phyloP scores from a whole-genome alignment of 2,329 filamentous ascomycete species.

The Calonectria hongkongensis region DNA sequence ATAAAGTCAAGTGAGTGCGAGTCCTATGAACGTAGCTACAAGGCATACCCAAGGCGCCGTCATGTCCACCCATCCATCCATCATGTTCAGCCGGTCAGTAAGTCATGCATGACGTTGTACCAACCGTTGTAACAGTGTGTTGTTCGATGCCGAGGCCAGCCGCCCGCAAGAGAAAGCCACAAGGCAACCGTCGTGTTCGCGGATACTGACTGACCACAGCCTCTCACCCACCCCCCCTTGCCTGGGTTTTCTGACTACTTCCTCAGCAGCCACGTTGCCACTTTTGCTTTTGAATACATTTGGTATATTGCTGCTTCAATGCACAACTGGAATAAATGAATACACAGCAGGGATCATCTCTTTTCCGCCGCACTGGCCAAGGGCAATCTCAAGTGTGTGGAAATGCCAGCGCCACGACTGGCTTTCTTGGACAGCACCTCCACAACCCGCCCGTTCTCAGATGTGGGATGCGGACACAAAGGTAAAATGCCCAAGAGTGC shows the following conservation, averaged over 20 bases:
- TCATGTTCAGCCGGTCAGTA: constrained; percentile 17
- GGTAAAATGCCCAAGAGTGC: neutral
- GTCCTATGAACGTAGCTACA: constrained; percentile 4
- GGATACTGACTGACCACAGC: neutral
- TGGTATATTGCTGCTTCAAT: neutral
- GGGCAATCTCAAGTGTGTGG: constrained; percentile 19
- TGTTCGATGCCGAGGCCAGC: constrained; percentile 31
- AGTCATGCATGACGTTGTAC: constrained; percentile 31
- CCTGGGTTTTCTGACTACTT: neutral
- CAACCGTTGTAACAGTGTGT: constrained; percentile 23
- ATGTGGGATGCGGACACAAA: constrained; percentile 7
- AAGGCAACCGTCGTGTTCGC: constrained; percentile 20
- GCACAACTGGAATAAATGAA: neutral
- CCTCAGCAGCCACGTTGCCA: neutral
- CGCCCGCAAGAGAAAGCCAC: constrained; percentile 19
- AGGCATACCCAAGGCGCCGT: constrained; percentile 9
- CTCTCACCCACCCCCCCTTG: neutral
- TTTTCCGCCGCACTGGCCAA: constrained; percentile 23
- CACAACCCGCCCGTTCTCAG: constrained; percentile 20
- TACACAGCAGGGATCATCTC: constrained; percentile 2
- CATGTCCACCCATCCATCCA: constrained; percentile 20
- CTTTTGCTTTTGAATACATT: neutral
- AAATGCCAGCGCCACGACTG: constrained; percentile 27
- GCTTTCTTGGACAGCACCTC: constrained; percentile 4
- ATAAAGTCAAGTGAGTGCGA: constrained; percentile 7